These are phyloP conservation scores for Mycena chlorophos DNA, from an alignment of 768 basidiomycete species.

Conservation along the genomic window DNA sequence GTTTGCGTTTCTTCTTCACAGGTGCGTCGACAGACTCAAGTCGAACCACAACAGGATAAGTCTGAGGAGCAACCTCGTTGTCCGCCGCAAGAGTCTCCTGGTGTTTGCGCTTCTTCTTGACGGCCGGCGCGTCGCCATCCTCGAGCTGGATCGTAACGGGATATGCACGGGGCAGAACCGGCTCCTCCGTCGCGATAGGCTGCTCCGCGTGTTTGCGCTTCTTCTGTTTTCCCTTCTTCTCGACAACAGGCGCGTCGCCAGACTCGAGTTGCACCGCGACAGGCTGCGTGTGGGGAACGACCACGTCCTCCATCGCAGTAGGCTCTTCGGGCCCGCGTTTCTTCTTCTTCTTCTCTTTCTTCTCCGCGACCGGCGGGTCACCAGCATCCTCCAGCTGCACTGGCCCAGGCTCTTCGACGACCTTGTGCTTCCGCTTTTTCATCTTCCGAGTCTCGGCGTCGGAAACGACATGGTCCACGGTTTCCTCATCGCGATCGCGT, in stretches of 20 bases:
- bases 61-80: neutral
- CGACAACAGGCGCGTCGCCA: too few species aligned
- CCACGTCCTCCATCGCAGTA: constrained; percentile 3
- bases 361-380: too few species aligned
- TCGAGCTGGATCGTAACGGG: too few species aligned
- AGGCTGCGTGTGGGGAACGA: constrained; percentile 14
- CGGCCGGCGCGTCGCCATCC: neutral
- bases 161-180: constrained; percentile 16
- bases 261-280: neutral
- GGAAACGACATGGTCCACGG: neutral
- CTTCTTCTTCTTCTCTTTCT: constrained; percentile 7
- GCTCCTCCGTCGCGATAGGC: constrained; percentile 4
- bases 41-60: constrained; percentile 23
- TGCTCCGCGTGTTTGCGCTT: neutral
- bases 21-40: too few species aligned
- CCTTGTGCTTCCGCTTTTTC: neutral
- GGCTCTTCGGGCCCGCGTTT: neutral
- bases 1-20: constrained; percentile 21
- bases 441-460: neutral
- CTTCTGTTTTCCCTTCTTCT: constrained; percentile 8
- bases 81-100: constrained; percentile 29
- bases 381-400: constrained; percentile 4
- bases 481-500: constrained; percentile 25
- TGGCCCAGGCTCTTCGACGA: constrained; percentile 4
- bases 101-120: constrained; percentile 28